Evolutionary conservation across 345 rosid genomes (phyloP).

Genomic region (Citrus hindsii): DNA sequence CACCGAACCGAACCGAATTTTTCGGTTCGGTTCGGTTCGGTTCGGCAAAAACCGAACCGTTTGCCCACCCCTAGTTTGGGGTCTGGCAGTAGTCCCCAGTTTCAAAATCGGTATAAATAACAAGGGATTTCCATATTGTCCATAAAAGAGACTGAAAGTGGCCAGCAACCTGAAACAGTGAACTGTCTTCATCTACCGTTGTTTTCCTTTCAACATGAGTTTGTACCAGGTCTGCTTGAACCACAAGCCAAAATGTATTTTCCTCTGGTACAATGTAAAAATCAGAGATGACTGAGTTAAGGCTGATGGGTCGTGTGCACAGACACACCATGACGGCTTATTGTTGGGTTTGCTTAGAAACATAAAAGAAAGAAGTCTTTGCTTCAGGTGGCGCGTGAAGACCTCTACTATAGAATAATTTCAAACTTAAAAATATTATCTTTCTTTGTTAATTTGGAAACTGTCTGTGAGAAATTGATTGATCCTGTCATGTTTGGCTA

Average conservation of each 20-base stretch:
- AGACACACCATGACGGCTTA: too few relatives aligned
- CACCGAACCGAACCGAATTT: too few relatives aligned
- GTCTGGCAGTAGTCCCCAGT: background rate
- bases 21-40: too few relatives aligned
- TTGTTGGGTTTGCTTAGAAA: too few relatives aligned
- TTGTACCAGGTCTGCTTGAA: background rate
- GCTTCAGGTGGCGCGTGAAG: background rate
- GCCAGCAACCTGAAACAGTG: background rate
- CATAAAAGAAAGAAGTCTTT: background rate
- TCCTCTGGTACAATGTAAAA: background rate
- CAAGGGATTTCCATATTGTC: background rate
- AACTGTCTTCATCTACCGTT: background rate
- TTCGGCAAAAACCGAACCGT: too few relatives aligned
- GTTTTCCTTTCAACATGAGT: background rate
- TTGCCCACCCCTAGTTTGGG: too few relatives aligned
- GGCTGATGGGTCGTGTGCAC: background rate
- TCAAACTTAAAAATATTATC: too few relatives aligned
- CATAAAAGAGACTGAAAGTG: background rate
- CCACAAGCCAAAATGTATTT: background rate
- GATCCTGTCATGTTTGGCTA: background rate
- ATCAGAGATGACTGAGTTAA: background rate
- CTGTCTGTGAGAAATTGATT: background rate
- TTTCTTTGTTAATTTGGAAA: too few relatives aligned
- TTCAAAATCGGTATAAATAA: background rate
- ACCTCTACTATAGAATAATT: background rate